Conservation (phyloP, 2,329 filamentous ascomycete genomes). For the Colletotrichum sp. region DNA sequence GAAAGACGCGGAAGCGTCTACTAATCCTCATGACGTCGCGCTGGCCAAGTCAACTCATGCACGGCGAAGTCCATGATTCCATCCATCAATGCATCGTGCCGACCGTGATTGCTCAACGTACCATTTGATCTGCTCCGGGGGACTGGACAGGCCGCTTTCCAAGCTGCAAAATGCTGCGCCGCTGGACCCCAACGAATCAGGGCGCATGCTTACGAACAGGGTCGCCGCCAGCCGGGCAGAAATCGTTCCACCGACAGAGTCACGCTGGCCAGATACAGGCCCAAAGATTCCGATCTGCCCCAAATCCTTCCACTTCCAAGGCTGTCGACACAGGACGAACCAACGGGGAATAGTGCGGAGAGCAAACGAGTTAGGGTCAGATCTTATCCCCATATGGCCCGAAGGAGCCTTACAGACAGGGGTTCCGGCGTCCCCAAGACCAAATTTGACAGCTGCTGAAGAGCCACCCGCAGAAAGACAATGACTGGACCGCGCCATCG, state of each 20-base stretch:
- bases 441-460: background rate
- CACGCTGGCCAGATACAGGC: slow-evolving; percentile 1
- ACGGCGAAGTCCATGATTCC: slow-evolving; percentile 5
- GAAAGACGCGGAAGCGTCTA: background rate
- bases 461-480: background rate
- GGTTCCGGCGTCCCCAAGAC: background rate
- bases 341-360: background rate
- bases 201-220: background rate
- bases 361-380: background rate
- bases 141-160: background rate
- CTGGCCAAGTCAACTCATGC: background rate
- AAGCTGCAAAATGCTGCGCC: background rate
- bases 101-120: background rate
- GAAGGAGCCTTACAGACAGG: slow-evolving; percentile 6
- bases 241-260: slow-evolving; percentile 10
- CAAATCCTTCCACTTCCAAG: background rate
- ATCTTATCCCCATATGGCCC: background rate
- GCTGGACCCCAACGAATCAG: background rate
- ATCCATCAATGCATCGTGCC: background rate
- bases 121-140: background rate
- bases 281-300: background rate
- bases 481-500: slow-evolving; percentile 5
- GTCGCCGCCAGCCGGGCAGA: background rate
- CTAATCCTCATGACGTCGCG: background rate
- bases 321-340: background rate